These are phyloP conservation scores for Chlamydomonas sphaeroides DNA, from an alignment of 139 green algal genomes.

Conservation along the genomic window DNA sequence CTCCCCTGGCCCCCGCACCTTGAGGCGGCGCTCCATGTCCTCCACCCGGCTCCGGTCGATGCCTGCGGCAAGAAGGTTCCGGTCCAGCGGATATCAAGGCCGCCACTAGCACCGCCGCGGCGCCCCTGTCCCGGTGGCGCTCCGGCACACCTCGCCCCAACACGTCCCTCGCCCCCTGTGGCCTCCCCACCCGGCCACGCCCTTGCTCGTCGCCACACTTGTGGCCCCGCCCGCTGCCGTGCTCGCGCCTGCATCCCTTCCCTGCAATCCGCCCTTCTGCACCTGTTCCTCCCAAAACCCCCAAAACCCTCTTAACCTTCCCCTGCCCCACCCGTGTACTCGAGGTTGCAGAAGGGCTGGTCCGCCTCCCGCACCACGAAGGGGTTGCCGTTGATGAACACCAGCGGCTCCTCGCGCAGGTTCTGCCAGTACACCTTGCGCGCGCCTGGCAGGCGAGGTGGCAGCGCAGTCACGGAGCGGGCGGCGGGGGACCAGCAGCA, in stretches of 20 bases:
- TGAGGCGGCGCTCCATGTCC: constrained; percentile 92
- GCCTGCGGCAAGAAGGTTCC: constrained; percentile 71
- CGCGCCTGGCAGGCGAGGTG: too few species aligned
- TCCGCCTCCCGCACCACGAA: constrained; percentile 94
- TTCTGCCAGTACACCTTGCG: constrained; percentile 92
- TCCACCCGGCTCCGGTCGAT: constrained; percentile 84
- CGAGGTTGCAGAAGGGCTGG: constrained; percentile 94
- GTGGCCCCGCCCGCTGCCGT: too few species aligned
- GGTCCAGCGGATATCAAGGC: too few species aligned
- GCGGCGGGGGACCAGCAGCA: too few species aligned
- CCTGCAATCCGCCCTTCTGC: background rate
- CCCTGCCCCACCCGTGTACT: constrained; percentile 86
- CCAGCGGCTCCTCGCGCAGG: constrained; percentile 94
- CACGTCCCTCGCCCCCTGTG: background rate
- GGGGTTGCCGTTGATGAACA: constrained; percentile 94
- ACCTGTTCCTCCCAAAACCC: background rate
- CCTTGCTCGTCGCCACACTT: too few species aligned
- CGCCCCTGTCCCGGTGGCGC: too few species aligned
- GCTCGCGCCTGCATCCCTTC: background rate
- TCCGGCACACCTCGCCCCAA: background rate
- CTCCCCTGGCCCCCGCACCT: constrained; percentile 50
- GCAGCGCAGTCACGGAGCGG: too few species aligned
- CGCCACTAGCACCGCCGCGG: too few species aligned
- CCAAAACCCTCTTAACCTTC: too few species aligned
- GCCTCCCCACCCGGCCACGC: background rate